Base-by-base conservation (phyloP, 1,284 basidiomycete species). In the Pterula multifida region DNA sequence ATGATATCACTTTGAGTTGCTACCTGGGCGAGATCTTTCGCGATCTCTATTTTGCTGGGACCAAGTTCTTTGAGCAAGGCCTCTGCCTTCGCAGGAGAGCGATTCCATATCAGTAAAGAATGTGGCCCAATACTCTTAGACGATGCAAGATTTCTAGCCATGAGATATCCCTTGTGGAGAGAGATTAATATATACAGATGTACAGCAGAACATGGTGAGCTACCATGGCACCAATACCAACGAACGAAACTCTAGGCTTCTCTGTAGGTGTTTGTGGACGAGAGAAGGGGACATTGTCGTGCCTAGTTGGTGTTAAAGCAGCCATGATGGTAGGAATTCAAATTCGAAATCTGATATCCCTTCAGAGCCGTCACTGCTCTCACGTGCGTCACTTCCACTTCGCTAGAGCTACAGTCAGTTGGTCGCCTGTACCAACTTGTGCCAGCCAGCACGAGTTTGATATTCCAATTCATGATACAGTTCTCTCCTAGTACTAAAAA, bases 1-100 rank as follows among this genome's bases (percentile, higher is more conserved):
- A 95, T 76, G 56, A 95, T 67, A 65, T 95, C 89, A 61, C 85
- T 87, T 58, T 82, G 70, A 12, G 55, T 60, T 1, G 72, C 85
- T 51, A 90, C 57, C 53, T 87, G 71, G 44, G 69, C 75, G 17
- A 75, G 65, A 50, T 67, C 67, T 21, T 75, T 64, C 2, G 82
- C 81, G 45, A 85, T 69, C 26, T 61, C 61, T 58, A 81, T 65
- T 54, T 73, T 72, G 49, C 68, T 61, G 22, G 69, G 58, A 15
- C 79, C 79, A 22, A 85, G 57, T 52, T 81, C 75, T 35, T 74
- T 64, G 3, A 68, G 60, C 1, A 87, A 72, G 39, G 70, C 67
- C 53, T 85, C 71, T 15, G 76, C 64, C 63, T 86, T 90, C 13
- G 69, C 62, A 2, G 58, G 48, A 12, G 78, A 78, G 24, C 87